phyloP scores from a whole-genome alignment of 2,329 filamentous ascomycete genomes.

The Epichloe bromicola region DNA sequence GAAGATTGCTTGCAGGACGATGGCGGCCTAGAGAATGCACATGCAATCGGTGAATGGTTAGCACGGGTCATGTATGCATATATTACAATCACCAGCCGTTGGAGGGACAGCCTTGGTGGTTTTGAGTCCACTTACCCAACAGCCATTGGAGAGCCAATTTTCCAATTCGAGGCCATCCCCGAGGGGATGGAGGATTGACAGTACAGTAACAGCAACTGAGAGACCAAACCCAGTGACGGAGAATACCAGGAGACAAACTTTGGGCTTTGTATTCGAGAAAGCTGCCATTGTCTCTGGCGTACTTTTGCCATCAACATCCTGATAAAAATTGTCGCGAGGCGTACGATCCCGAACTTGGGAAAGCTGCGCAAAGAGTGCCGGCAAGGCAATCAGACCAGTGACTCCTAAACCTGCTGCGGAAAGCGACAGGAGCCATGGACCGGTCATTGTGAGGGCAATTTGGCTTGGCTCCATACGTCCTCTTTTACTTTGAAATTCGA shows the following conservation, averaged over 20 bases:
- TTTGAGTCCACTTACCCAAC: constrained; percentile 44
- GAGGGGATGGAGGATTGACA: constrained; percentile 29
- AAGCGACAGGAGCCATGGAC: constrained; percentile 12
- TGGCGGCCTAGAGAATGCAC: constrained; percentile 26
- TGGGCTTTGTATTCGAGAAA: constrained; percentile 49
- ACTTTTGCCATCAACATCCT: constrained; percentile 57
- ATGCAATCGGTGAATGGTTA: not conserved
- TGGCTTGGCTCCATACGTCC: not conserved
- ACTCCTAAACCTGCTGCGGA: constrained; percentile 22
- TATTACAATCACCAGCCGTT: not conserved
- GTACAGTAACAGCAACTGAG: constrained; percentile 43
- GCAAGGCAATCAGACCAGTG: constrained; percentile 23
- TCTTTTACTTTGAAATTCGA: not conserved
- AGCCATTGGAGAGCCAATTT: constrained; percentile 45
- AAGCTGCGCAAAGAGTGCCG: constrained; percentile 21
- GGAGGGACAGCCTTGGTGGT: not conserved
- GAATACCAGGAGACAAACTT: constrained; percentile 39
- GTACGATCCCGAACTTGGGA: constrained; percentile 22
- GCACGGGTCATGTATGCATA: not conserved
- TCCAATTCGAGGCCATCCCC: constrained; percentile 32
- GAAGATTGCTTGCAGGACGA: constrained; percentile 38
- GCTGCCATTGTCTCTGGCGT: constrained; percentile 47
- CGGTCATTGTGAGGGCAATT: constrained; percentile 2
- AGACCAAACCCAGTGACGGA: constrained; percentile 38
- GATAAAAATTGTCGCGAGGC: constrained; percentile 39